These are phyloP conservation scores for Sanghuangporus sanghuang DNA, from an alignment of 1,284 basidiomycete species.

Conservation along the genomic window DNA sequence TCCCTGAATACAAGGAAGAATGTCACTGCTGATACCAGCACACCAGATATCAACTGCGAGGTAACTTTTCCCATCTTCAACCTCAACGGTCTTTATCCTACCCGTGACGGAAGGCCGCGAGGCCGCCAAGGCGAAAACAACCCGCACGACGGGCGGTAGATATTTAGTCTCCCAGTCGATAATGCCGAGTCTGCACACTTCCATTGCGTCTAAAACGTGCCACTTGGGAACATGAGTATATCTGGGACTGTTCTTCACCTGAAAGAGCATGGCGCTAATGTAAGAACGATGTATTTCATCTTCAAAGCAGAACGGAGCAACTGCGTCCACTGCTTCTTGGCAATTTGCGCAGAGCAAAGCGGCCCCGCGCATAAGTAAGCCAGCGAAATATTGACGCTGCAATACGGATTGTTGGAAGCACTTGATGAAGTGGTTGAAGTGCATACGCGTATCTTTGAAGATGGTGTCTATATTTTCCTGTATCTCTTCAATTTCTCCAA, in stretches of 20 bases:
- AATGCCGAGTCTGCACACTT: not conserved
- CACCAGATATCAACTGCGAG: not conserved
- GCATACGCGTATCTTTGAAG: not conserved
- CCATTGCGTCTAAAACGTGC: not conserved
- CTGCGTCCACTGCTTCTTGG: not conserved
- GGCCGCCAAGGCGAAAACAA: not conserved
- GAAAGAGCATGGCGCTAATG: not conserved
- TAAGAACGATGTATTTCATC: not conserved
- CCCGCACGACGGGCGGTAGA: not conserved
- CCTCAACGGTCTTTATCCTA: not conserved
- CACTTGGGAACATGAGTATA: not conserved
- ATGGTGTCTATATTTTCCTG: not conserved
- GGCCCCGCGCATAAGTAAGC: not conserved
- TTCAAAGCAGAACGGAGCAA: not conserved
- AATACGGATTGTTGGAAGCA: not conserved
- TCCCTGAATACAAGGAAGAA: not conserved
- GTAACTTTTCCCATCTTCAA: not conserved
- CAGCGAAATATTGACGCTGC: not conserved
- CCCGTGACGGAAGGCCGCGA: not conserved
- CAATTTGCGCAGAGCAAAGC: not conserved
- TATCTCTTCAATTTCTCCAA: not conserved
- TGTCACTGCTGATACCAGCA: not conserved
- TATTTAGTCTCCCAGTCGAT: not conserved
- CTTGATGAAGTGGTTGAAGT: not conserved
- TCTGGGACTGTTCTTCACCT: not conserved